Conservation (phyloP, 768 basidiomycete species). For the Udeniomyces megalosporus region DNA sequence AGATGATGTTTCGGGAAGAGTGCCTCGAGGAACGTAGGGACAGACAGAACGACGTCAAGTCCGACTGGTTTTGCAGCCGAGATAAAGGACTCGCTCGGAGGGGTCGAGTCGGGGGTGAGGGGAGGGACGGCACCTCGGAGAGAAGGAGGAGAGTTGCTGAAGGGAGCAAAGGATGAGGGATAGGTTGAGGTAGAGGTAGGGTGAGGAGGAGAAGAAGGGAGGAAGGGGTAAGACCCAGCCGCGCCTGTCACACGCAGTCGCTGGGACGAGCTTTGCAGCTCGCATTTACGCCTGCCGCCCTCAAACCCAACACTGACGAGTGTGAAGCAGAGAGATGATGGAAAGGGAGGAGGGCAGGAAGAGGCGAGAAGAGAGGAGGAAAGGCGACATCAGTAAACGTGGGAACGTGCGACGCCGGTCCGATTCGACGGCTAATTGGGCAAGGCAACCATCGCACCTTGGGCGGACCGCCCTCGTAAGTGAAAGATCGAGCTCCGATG, state of each 20-base stretch:
- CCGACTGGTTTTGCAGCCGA: not conserved
- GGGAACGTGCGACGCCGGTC: too few species aligned
- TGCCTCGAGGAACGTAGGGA: not conserved
- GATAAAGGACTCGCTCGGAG: not conserved
- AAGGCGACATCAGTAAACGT: too few species aligned
- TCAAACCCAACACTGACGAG: slow-evolving; percentile 8
- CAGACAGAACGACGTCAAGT: not conserved
- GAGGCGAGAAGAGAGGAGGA: too few species aligned
- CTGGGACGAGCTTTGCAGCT: not conserved
- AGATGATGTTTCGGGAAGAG: not conserved
- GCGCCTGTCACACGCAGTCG: not conserved
- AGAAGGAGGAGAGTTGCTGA: not conserved
- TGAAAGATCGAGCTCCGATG: not conserved
- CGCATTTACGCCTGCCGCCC: slow-evolving; percentile 6
- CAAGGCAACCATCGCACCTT: too few species aligned
- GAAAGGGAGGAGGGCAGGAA: too few species aligned
- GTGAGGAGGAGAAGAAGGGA: not conserved
- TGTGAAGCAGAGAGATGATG: too few species aligned
- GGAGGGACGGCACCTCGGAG: not conserved
- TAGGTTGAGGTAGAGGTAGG: not conserved
- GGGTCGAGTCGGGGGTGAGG: slow-evolving; percentile 10
- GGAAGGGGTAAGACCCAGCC: not conserved
- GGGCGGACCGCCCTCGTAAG: not conserved
- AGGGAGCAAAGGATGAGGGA: not conserved
- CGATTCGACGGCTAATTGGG: too few species aligned